Base-by-base conservation (phyloP, 495 filamentous ascomycete genomes). In the Aspergillus heteromorphus region DNA sequence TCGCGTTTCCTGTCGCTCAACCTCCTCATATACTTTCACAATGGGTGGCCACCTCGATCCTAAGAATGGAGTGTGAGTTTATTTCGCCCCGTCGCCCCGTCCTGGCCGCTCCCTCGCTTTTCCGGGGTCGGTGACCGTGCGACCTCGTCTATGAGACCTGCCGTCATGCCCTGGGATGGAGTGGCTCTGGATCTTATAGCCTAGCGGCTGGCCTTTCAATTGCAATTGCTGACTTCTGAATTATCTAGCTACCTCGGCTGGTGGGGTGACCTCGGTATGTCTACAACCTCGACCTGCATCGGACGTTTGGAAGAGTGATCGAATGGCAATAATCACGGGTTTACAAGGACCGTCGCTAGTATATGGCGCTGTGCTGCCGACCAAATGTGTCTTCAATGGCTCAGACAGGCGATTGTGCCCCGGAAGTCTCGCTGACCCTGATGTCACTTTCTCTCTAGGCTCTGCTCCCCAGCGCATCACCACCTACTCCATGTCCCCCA, bases 201-300 rank as follows among this genome's bases (percentile, higher is more conserved):
- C 6, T 9, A 20, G 2, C 49, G 20, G 0, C 1, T 34, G 16
- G 21, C 18, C 16, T 18, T 14, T 31, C n/a, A 48, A 6, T 17
- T 2, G 38, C 34, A 36, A 42, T 50, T 63, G 45, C 68, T 75
- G 51, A 74, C 62, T 59, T 48, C 21, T 36, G 19, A 40, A 59
- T 11, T 50, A n/a, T 58, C 62, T 66, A 96, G 92, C 56, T 97
- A 77, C 72, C 74, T 95, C 43, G 93, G 92, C 65, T 68, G 65
- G 67, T 97, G 92, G 92, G 92, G 92, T 62, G 76, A 77, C 65
- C 72, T 97, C 54, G 92, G 89, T 93, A 83, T 74, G 83, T 83
- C 56, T 51, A 19, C 14, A 57, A 43, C 47, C 58, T 62, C 53
- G 25, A 27, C 21, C 18, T 23, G 16, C 27, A 20, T 41, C 4